phyloP scores from a whole-genome alignment of 1,284 basidiomycete species.

The Ceratorhiza oryzae-sativae region DNA sequence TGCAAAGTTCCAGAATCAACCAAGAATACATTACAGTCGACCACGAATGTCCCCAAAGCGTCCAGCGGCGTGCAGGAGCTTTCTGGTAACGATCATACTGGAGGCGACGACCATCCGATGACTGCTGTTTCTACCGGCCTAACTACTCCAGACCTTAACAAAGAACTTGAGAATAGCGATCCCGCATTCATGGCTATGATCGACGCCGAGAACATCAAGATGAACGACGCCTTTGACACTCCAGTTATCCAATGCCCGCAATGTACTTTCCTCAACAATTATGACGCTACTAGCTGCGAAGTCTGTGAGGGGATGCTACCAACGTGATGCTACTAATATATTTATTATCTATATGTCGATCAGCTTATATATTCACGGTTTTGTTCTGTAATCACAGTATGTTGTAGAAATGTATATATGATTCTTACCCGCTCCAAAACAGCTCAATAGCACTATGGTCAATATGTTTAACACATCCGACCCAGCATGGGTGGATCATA shows the following conservation, averaged over 20 bases:
- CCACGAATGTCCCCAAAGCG: background rate
- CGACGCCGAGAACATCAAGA: background rate
- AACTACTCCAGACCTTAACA: background rate
- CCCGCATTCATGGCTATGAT: background rate
- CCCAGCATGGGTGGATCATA: background rate
- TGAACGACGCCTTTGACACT: conserved; percentile 41
- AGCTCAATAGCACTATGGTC: background rate
- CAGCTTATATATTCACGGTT: background rate
- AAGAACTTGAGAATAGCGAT: background rate
- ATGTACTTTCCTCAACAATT: conserved; percentile 48
- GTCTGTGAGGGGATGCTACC: conserved; percentile 45
- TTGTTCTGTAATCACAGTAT: background rate
- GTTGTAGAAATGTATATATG: background rate
- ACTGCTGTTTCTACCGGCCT: background rate
- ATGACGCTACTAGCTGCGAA: conserved; percentile 44
- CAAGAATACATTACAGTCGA: background rate
- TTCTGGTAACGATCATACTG: background rate
- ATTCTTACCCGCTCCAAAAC: background rate
- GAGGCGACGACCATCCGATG: background rate
- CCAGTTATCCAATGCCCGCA: conserved; percentile 43
- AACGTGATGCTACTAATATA: background rate
- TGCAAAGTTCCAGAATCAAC: background rate
- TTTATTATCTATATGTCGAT: conserved; percentile 5
- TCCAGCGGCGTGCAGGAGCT: background rate
- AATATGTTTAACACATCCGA: background rate